Evolutionary conservation across 2,329 filamentous ascomycete genomes (phyloP).

Genomic region (Aureobasidium sp.): DNA sequence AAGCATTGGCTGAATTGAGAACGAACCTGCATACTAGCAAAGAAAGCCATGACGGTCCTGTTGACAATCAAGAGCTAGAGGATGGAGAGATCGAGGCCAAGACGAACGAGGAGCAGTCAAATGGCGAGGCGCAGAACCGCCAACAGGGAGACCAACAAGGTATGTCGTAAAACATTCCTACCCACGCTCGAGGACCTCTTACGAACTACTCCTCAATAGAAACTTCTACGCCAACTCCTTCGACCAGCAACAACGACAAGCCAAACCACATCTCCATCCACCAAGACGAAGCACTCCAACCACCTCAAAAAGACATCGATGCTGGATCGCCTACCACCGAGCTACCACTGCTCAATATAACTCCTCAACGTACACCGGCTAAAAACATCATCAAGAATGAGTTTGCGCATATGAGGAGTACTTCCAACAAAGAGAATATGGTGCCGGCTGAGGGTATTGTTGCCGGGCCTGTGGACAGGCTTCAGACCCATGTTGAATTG

Average conservation of each 20-base stretch:
- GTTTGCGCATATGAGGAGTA: conserved; percentile 19
- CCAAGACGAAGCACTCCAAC: background rate
- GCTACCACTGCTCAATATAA: conserved; percentile 16
- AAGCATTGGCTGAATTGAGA: conserved; percentile 32
- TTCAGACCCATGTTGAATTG: conserved; percentile 23
- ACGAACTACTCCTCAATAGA: background rate
- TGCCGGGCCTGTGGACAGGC: conserved; percentile 3
- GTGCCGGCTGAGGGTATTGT: conserved; percentile 12
- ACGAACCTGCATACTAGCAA: conserved; percentile 21
- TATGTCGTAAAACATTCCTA: background rate
- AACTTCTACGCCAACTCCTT: background rate
- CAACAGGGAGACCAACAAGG: background rate
- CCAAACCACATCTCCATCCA: background rate
- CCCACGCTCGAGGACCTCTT: background rate
- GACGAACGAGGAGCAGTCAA: background rate
- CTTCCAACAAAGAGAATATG: conserved; percentile 26
- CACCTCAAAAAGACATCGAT: conserved; percentile 18
- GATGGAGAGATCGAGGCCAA: conserved; percentile 17
- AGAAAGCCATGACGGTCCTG: background rate
- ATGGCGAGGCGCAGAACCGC: conserved; percentile 11
- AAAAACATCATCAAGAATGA: conserved; percentile 19
- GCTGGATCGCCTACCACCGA: conserved; percentile 16
- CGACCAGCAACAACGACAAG: background rate
- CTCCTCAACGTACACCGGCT: conserved; percentile 17
- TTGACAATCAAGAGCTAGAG: background rate